Percentiles rank a stretch among this genome's conserved stretches.
phyloP scores from a whole-genome alignment of 257 asterid genomes.

The Gentiana dahurica region DNA sequence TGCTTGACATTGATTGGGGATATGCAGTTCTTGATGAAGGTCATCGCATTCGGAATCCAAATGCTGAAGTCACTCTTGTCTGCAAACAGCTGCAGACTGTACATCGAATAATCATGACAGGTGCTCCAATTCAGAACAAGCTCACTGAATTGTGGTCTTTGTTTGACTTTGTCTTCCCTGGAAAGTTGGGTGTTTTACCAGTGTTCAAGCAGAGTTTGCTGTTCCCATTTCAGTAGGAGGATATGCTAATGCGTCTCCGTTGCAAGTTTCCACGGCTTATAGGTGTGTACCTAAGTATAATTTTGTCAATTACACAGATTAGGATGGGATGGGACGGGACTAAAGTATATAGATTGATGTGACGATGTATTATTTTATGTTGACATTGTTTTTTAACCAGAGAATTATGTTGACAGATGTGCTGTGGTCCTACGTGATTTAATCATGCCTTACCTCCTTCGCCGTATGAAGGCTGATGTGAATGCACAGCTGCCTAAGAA shows the following conservation, averaged over 20 bases:
- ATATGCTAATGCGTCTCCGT: slow-evolving; percentile 90
- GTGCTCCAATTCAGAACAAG: slow-evolving; percentile 97
- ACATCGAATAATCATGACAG: slow-evolving; percentile 95
- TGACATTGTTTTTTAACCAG: neutral
- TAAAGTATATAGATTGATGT: neutral
- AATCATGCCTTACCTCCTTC: slow-evolving; percentile 97
- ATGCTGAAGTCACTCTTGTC: slow-evolving; percentile 89
- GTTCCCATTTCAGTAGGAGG: slow-evolving; percentile 99
- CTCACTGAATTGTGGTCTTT: slow-evolving; percentile 93
- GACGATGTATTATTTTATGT: neutral
- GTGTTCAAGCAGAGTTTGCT: slow-evolving; percentile 96
- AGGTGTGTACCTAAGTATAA: slow-evolving; percentile 36
- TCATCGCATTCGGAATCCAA: slow-evolving; percentile 94
- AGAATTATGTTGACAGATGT: slow-evolving; percentile 43
- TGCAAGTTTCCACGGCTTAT: slow-evolving; percentile 98
- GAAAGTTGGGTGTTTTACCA: slow-evolving; percentile 93
- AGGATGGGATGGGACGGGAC: neutral
- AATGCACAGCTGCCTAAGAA: slow-evolving; percentile 86
- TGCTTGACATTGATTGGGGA: slow-evolving; percentile 93
- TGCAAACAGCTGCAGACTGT: slow-evolving; percentile 98
- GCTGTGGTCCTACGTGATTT: slow-evolving; percentile 95
- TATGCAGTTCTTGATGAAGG: slow-evolving; percentile 96
- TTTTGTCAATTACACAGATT: neutral
- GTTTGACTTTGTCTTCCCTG: slow-evolving; percentile 97
- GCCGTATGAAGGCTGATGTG: slow-evolving; percentile 95